Conservation (phyloP, 805 yeast genomes). For the Lipomyces sp. region DNA sequence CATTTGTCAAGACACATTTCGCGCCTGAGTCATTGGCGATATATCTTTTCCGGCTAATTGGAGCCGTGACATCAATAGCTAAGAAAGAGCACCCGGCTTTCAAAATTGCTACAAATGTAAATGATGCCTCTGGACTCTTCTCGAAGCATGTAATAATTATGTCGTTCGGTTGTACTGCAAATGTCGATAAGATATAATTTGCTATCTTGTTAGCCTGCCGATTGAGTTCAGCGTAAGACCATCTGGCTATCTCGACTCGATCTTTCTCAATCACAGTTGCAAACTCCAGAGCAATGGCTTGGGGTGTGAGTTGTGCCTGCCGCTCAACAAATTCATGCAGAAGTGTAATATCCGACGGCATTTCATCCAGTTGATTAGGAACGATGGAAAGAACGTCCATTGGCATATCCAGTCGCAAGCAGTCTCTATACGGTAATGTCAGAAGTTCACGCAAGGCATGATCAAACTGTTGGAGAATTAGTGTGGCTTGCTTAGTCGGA, state of each 20-base stretch:
- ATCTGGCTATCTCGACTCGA: background rate
- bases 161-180: slow-evolving; percentile 18
- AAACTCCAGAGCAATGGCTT: slow-evolving; percentile 34
- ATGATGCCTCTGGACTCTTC: slow-evolving; percentile 39
- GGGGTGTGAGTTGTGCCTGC: slow-evolving; percentile 26
- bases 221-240: slow-evolving; percentile 37
- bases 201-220: slow-evolving; percentile 37
- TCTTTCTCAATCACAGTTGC: slow-evolving; percentile 24
- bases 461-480: slow-evolving; percentile 33
- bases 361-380: slow-evolving; percentile 8
- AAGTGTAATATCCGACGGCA: slow-evolving; percentile 18
- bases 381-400: slow-evolving; percentile 16
- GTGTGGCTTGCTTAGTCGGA: slow-evolving; percentile 29
- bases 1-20: slow-evolving; percentile 33
- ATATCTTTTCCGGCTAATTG: slow-evolving; percentile 33
- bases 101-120: slow-evolving; percentile 39
- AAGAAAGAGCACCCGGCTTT: slow-evolving; percentile 39
- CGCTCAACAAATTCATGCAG: slow-evolving; percentile 38
- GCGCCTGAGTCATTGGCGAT: slow-evolving; percentile 36
- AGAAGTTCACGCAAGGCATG: slow-evolving; percentile 12
- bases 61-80: slow-evolving; percentile 39
- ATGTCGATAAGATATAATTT: slow-evolving; percentile 17
- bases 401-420: slow-evolving; percentile 14
- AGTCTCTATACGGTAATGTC: background rate
- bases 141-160: slow-evolving; percentile 38